A percentile compares a stretch with the other conserved stretches of the same genome.
phyloP scores from a whole-genome alignment of 345 rosid species.

The Eutrema heterophyllum region DNA sequence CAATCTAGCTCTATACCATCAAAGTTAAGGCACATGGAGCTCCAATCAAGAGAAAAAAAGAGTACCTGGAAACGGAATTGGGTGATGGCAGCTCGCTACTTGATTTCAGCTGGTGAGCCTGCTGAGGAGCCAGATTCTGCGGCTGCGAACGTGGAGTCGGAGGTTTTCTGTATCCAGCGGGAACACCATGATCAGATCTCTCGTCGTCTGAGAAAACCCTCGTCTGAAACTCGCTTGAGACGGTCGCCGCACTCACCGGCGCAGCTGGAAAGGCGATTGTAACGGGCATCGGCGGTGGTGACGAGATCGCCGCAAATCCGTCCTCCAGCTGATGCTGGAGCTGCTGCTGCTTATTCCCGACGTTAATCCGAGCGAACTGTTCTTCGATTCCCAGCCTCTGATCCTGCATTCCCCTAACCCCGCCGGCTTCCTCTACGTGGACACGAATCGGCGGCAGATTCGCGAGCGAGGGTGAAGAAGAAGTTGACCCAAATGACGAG shows the following conservation, averaged over 20 bases:
- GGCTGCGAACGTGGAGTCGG: constrained; percentile 41
- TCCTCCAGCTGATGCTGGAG: constrained; percentile 53
- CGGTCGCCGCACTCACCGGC: constrained; percentile 33
- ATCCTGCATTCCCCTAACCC: constrained; percentile 39
- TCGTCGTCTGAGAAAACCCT: constrained; percentile 80
- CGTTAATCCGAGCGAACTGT: constrained; percentile 61
- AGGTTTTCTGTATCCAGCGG: constrained; percentile 54
- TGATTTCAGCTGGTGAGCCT: constrained; percentile 44
- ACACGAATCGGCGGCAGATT: constrained; percentile 87
- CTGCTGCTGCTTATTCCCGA: constrained; percentile 31
- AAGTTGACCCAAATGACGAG: constrained; percentile 92
- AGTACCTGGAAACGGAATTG: constrained; percentile 87
- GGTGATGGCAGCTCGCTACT: constrained; percentile 75
- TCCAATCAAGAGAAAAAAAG: not conserved
- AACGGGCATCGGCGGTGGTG: constrained; percentile 53
- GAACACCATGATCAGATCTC: constrained; percentile 80
- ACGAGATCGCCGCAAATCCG: constrained; percentile 44
- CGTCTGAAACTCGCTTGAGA: constrained; percentile 45
- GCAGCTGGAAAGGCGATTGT: constrained; percentile 40
- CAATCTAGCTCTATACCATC: not conserved
- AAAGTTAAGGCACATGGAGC: not conserved
- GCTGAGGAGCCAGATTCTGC: constrained; percentile 44
- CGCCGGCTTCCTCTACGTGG: constrained; percentile 51
- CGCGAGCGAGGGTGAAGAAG: constrained; percentile 82
- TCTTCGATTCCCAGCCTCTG: constrained; percentile 78